Conservation (phyloP, 371 early-diverging fungal genomes). For the Capillidium heterosporum region DNA sequence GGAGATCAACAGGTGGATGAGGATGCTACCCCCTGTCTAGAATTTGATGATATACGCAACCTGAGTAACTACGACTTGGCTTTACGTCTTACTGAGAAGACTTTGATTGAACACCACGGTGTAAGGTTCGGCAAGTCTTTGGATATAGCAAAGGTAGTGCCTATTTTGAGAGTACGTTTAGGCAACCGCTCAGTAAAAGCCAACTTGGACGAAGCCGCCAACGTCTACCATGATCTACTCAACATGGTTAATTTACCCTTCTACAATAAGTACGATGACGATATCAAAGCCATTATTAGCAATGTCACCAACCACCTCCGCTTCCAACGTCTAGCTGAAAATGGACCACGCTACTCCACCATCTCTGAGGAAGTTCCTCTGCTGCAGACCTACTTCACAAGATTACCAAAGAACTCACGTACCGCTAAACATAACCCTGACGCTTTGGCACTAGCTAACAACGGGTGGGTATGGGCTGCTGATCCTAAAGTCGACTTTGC, state of each 20-base stretch:
- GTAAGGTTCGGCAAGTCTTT: conserved; percentile 15
- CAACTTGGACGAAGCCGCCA: conserved; percentile 12
- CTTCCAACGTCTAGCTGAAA: conserved; percentile 65
- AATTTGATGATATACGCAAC: conserved; percentile 50
- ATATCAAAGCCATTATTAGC: conserved; percentile 41
- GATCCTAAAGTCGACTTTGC: conserved; percentile 88
- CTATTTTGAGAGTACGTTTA: conserved; percentile 12
- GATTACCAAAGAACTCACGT: conserved; percentile 23
- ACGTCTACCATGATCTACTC: conserved; percentile 26
- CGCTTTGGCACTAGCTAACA: conserved; percentile 64
- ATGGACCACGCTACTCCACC: conserved; percentile 34
- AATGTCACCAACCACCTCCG: conserved; percentile 61
- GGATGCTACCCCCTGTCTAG: conserved; percentile 40
- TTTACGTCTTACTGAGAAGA: neutral
- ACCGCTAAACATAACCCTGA: conserved; percentile 27
- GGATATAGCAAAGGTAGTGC: conserved; percentile 14
- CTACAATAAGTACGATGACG: conserved; percentile 71
- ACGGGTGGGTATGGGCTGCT: conserved; percentile 98
- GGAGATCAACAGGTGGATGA: conserved; percentile 11
- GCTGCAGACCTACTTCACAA: conserved; percentile 84
- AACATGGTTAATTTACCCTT: conserved; percentile 68
- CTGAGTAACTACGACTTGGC: neutral
- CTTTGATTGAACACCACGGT: conserved; percentile 8
- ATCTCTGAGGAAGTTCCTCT: conserved; percentile 45
- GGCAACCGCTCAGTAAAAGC: neutral